These are phyloP conservation scores for Isoetes taiwanensis DNA, from an alignment of 75 land plant genomes.

Conservation along the genomic window DNA sequence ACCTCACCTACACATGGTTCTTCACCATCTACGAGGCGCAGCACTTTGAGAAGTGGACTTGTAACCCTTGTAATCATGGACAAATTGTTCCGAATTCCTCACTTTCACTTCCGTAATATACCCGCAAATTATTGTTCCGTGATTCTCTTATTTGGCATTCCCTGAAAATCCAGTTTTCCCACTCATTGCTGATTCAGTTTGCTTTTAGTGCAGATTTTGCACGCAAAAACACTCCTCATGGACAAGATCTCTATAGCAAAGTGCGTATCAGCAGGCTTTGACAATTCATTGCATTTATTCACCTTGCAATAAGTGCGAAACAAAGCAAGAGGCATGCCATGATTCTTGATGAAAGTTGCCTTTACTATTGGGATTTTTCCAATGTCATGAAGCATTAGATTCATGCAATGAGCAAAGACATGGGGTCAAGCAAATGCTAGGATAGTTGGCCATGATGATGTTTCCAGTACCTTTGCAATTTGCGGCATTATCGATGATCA, in stretches of 20 bases:
- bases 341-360: too few relatives aligned
- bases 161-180: too few relatives aligned
- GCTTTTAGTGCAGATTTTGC: constrained; percentile 10
- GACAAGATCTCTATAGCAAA: constrained; percentile 12
- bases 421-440: constrained; percentile 19
- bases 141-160: too few relatives aligned
- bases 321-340: too few relatives aligned
- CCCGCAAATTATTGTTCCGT: too few relatives aligned
- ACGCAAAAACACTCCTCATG: constrained; percentile 13
- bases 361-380: constrained; percentile 11
- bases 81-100: too few relatives aligned
- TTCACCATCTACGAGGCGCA: constrained; percentile 7
- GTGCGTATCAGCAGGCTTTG: constrained; percentile 8
- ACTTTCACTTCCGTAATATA: constrained; percentile 9
- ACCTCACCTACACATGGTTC: constrained; percentile 17
- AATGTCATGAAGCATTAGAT: constrained; percentile 28
- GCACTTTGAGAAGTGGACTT: constrained; percentile 15
- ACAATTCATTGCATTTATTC: constrained; percentile 8
- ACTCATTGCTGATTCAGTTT: too few relatives aligned
- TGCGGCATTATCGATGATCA: constrained; percentile 13
- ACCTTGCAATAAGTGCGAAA: too few relatives aligned
- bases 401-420: constrained; percentile 31
- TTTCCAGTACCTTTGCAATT: constrained; percentile 13
- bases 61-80: too few relatives aligned
- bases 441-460: constrained; percentile 11